A percentile compares a stretch with the other conserved stretches of the same genome.
Evolutionary conservation across 345 rosid species (phyloP).

Genomic region (Erucastrum elatum): DNA sequence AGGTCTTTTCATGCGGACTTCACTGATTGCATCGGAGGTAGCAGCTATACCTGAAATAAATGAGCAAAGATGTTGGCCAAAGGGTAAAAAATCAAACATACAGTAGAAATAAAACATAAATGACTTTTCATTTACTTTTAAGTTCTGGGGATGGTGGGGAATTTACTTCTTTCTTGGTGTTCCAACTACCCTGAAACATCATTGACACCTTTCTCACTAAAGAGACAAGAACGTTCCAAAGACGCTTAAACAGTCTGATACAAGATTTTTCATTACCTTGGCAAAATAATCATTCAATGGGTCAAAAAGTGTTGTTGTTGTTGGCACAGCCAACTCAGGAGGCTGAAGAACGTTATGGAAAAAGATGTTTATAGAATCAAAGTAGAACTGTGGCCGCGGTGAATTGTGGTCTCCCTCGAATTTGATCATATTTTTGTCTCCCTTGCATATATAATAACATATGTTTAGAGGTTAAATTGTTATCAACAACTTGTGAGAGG

Average conservation of each 20-base stretch:
- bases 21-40: conserved; percentile 51
- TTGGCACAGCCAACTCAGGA: conserved; percentile 63
- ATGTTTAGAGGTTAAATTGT: not conserved
- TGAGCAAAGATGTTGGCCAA: not conserved
- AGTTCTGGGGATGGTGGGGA: conserved; percentile 52
- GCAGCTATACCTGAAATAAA: conserved; percentile 45
- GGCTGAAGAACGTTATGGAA: conserved; percentile 97
- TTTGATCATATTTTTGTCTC: conserved; percentile 96
- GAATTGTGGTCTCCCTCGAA: conserved; percentile 99
- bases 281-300: conserved; percentile 64
- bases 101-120: not conserved
- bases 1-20: conserved; percentile 74
- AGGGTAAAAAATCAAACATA: not conserved
- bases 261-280: conserved; percentile 55
- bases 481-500: not conserved
- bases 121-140: conserved; percentile 16
- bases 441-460: conserved; percentile 45
- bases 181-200: conserved; percentile 71
- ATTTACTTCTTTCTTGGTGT: conserved; percentile 47
- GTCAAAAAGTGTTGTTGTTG: conserved; percentile 45
- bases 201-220: conserved; percentile 2
- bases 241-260: not conserved
- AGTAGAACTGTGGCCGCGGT: conserved; percentile 94
- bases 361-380: conserved; percentile 92
- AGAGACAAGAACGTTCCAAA: not conserved